Conservation (phyloP, 2,329 filamentous ascomycete genomes). For the Hypoxylon sp. region DNA sequence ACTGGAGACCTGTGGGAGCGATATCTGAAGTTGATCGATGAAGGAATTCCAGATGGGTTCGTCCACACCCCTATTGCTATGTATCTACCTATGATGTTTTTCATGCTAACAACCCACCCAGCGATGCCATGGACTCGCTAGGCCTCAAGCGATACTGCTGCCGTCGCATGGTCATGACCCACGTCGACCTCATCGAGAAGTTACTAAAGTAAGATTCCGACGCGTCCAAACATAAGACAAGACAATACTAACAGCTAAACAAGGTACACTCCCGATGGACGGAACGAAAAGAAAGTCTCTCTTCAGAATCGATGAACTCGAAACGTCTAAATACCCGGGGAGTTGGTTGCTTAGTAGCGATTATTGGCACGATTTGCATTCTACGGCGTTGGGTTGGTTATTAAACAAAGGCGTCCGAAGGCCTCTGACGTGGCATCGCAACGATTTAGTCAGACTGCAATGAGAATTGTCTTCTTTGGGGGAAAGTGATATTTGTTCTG, state of each 20-base stretch:
- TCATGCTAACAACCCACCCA: slow-evolving; percentile 50
- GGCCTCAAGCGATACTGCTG: slow-evolving; percentile 98
- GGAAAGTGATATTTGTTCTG: slow-evolving; percentile 7
- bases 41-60: slow-evolving; percentile 81
- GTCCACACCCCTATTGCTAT: slow-evolving; percentile 50
- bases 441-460: slow-evolving; percentile 24
- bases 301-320: slow-evolving; percentile 52
- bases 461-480: slow-evolving; percentile 21
- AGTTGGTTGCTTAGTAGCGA: slow-evolving; percentile 20
- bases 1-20: slow-evolving; percentile 97
- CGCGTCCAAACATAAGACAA: slow-evolving; percentile 1
- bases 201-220: slow-evolving; percentile 80
- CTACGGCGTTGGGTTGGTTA: slow-evolving; percentile 51
- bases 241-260: slow-evolving; percentile 37
- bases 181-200: slow-evolving; percentile 99
- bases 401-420: slow-evolving; percentile 35
- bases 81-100: background rate
- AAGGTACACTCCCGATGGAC: slow-evolving; percentile 74
- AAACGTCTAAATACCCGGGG: slow-evolving; percentile 6
- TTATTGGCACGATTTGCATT: slow-evolving; percentile 48
- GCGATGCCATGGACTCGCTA: slow-evolving; percentile 95
- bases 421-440: slow-evolving; percentile 22
- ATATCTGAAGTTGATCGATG: slow-evolving; percentile 89
- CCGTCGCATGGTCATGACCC: slow-evolving; percentile 99
- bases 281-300: slow-evolving; percentile 73